Evolutionary conservation across 2,329 filamentous ascomycete species (phyloP).

Genomic region (Aureobasidium subglaciale): DNA sequence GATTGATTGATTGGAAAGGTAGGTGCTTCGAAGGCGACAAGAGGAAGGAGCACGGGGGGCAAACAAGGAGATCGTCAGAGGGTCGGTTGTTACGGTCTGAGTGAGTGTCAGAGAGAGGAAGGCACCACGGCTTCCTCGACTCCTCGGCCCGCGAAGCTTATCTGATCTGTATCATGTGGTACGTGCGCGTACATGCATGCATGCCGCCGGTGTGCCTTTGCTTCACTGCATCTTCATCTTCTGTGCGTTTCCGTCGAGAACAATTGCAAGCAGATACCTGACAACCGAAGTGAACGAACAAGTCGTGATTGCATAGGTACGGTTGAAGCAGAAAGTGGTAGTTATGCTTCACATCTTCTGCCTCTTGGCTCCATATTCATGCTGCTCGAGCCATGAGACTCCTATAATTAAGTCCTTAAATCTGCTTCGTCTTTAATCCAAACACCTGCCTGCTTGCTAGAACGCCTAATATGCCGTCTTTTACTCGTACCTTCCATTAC

Average conservation of each 20-base stretch:
- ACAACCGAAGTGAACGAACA: neutral
- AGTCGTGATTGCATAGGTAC: too few species aligned
- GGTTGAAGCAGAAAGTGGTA: too few species aligned
- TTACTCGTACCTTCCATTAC: neutral
- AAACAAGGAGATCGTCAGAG: neutral
- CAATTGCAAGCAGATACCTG: neutral
- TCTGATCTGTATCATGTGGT: neutral
- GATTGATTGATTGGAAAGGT: neutral
- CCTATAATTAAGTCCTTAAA: conserved; percentile 7
- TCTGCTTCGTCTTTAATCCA: conserved; percentile 8
- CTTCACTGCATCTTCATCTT: neutral
- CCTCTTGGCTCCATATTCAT: neutral
- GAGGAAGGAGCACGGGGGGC: neutral
- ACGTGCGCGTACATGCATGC: conserved; percentile 2
- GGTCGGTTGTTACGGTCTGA: neutral
- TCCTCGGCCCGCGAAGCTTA: conserved; percentile 10
- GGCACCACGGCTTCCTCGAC: conserved; percentile 1
- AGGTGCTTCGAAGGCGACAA: neutral
- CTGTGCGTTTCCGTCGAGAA: neutral
- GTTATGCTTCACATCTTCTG: neutral
- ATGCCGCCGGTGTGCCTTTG: neutral
- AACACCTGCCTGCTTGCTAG: conserved; percentile 2
- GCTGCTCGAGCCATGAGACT: neutral
- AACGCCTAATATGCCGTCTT: neutral
- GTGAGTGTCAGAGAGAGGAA: neutral